phyloP scores from a whole-genome alignment of 495 filamentous ascomycete genomes.

The Achaetomiella virescens region DNA sequence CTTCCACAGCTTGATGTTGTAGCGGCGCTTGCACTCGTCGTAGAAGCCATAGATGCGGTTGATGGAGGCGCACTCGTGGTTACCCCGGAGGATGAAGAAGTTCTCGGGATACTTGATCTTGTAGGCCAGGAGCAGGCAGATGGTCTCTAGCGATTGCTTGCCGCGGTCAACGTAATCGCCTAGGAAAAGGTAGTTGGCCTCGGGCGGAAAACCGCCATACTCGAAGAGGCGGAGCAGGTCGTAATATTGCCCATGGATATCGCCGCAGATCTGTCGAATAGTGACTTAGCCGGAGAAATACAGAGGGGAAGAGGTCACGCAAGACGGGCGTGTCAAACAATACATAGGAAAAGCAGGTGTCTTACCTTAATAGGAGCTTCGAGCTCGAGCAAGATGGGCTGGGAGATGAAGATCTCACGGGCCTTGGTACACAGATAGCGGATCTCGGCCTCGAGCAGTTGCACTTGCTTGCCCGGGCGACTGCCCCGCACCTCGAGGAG shows the following conservation, averaged over 20 bases:
- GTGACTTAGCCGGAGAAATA: conserved; percentile 12
- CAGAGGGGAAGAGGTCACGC: not conserved
- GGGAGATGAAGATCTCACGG: conserved; percentile 98
- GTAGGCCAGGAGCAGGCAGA: conserved; percentile 95
- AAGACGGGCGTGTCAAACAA: not conserved
- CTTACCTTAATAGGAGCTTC: conserved; percentile 97
- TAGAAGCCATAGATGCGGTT: conserved; percentile 99
- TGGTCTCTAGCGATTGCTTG: conserved; percentile 99
- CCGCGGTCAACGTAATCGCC: conserved; percentile 98
- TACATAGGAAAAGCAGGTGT: conserved; percentile 9
- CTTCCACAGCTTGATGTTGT: conserved; percentile 99
- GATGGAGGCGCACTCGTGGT: conserved; percentile 99
- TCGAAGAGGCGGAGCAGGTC: conserved; percentile 96
- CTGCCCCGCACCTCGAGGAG: conserved; percentile 96
- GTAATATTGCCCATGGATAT: conserved; percentile 99
- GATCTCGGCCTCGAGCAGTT: conserved; percentile 94
- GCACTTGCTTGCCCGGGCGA: conserved; percentile 96
- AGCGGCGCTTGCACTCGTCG: conserved; percentile 97
- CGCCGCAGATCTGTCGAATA: conserved; percentile 79
- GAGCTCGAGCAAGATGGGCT: conserved; percentile 94
- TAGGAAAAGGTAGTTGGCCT: conserved; percentile 99
- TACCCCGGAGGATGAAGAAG: conserved; percentile 97
- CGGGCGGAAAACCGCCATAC: conserved; percentile 96
- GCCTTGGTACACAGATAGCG: conserved; percentile 98
- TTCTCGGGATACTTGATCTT: conserved; percentile 99